Evolutionary conservation across 805 yeast genomes (phyloP), one percentile per base, ranked within the genome.

Genomic region (Suhomyces prunicola): DNA sequence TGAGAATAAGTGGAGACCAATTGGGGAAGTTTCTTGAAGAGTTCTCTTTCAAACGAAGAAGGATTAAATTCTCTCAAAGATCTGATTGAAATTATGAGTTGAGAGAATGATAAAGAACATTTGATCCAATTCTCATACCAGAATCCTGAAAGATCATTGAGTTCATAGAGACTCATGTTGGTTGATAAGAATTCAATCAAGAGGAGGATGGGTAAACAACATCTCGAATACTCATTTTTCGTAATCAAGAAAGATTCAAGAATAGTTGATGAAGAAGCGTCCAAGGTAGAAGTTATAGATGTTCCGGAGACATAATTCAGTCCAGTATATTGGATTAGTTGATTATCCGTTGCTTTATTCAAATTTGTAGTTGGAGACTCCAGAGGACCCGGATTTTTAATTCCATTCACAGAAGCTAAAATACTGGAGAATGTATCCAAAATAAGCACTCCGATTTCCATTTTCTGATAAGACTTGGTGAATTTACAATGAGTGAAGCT

Each of bases 401-500:
- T 69, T 3, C 87, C 84, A 67, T 84, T 84, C 2, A 82, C 77
- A 10, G 81, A 69, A 22, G 70, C 69, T 44, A 89, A 63, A 2
- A 88, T 76, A 36, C 77, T 78, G 9, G 79, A 69, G 62, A 90
- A 87, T 2, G 84, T 71, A 23, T 75, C 76, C 12, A 86, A 71
- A 5, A 84, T 74, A 48, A 74, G 69, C 5, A 77, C 70, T 0
- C 92, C 90, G 44, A 90, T 73, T 58, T 83, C 79, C 57, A 82
- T 74, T 55, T 84, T 82, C 61, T 90, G 88, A 46, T 72, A 67
- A 1, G 81, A 70, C 9, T 78, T 66, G 29, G 73, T 70, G 66
- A 83, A 91, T 57, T 83, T 80, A 88, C 96, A 90, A 62, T 79
- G 82, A 3, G 78, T 70, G 58, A 85, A 88, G 58, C 88, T 84